Base-by-base conservation (phyloP, 768 basidiomycete genomes). In the Psilocybe azurescens region DNA sequence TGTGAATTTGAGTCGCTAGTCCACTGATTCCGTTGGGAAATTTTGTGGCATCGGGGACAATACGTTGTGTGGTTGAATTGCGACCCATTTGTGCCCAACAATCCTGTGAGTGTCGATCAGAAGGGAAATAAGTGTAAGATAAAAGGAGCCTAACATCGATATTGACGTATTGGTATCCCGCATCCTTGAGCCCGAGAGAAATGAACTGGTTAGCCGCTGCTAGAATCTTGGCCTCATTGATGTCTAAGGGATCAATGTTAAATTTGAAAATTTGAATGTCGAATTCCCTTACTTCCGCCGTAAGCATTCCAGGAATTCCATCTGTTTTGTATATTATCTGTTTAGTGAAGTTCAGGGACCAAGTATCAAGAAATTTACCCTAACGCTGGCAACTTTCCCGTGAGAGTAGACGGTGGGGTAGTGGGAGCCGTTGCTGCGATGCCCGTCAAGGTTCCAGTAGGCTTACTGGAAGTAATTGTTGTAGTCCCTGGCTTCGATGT, bases 291-390 rank as follows among this genome's bases (percentile, higher is more conserved):
- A 58, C 48, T 55, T 3, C 83, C 75, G 36, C 72, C 70, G 63
- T 81, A 84, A 0, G 82, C 82, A 61, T 84, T 84, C 82, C 82
- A 83, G 18, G 77, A 72, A 65, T 84, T 84, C 83, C 83, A 84
- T 41, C 81, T 83, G 44, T n/a, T 5, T n/a, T 29, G 20, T 53
- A 20, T 1, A 30, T 10, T 14, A 14, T 36, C 13, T 6, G 33
- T 11, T 7, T 16, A 6, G 14, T 58, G 47, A 60, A 29, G 7
- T 5, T 10, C 28, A 1, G 53, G 10, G 33, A 10, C 1, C 13
- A 32, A 48, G 30, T 3, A 24, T 18, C 7, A 54, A 18, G 3
- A n/a, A 50, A 51, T 69, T 39, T 61, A 80, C 79, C 83, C 83
- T 7, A 84, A 70, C 14, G 81, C 83, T 48, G 82, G 83, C 29